Base-by-base conservation (phyloP, 306 rosid species). In the Ormosia emarginata region DNA sequence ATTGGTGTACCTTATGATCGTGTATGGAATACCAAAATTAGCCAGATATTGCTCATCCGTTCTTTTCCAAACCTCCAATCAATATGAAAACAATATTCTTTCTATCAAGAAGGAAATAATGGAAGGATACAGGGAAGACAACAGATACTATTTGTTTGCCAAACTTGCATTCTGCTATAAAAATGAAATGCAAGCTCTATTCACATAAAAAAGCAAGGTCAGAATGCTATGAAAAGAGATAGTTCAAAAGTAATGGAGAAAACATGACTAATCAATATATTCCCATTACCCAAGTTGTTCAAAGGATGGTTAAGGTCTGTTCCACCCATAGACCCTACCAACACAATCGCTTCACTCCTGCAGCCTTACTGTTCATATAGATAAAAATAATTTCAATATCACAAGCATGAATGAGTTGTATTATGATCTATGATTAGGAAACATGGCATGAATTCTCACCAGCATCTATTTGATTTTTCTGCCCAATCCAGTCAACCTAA, bases 301-400 rank as follows among this genome's bases (percentile, higher is more conserved):
- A 94, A 79, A 65, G 98, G 95, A 80, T 94, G 67, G 82, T 85
- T 88, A 8, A 71, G 85, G 58, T 92, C 85, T 8, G 95, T 94
- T 75, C 99, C 99, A 44, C 98, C 98, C 99, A 95, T 93, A 46
- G 99, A 95, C 47, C 98, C 98, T 74, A 95, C 92, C 86, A 95
- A 84, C 92, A 95, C 97, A 72, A 95, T 41, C 93, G 99, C 87
- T 92, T 93, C 83, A 90, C 98, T 62, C 99, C 99, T 1, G 91
- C 96, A 82, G 91, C 95, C 90, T 89, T 92, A 59, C 98, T 95
- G 94, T 81, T 84, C 77, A 81, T 17, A 74, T 36, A 30, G 43
- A 75, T 15, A 52, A 59, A 52, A 11, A 18, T 7, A 18, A 58
- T 33, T 74, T 86, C 78, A 84, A 67, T 32, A 76, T 55, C 52